Evolutionary conservation across 1,139 yeast species (phyloP).

Genomic region (Candida anutae): DNA sequence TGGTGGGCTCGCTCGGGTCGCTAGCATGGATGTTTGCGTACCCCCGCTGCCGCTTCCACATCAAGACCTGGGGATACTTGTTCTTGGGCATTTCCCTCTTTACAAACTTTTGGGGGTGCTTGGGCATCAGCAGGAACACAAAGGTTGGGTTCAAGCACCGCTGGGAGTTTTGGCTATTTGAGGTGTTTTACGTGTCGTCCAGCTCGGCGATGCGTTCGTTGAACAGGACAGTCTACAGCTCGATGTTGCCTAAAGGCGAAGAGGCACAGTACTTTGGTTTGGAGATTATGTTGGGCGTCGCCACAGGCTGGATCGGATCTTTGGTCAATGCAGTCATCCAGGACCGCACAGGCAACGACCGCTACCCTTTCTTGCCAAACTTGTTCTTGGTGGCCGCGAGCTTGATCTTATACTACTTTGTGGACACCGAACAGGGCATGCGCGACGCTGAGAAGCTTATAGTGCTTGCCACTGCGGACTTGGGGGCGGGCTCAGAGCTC

Average conservation of each 20-base stretch:
- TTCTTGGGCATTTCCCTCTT: constrained; percentile 25
- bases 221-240: constrained; percentile 31
- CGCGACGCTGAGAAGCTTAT: constrained; percentile 13
- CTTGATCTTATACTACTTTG: constrained; percentile 15
- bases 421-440: constrained; percentile 31
- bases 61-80: constrained; percentile 29
- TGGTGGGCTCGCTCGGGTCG: constrained; percentile 29
- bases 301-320: constrained; percentile 39
- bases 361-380: constrained; percentile 36
- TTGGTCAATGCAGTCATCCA: constrained; percentile 36
- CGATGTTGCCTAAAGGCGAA: constrained; percentile 34
- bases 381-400: constrained; percentile 22
- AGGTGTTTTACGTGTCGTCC: constrained; percentile 26
- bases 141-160: constrained; percentile 34
- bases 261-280: constrained; percentile 41
- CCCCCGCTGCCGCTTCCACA: constrained; percentile 16
- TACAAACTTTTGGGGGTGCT: constrained; percentile 36
- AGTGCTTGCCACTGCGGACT: background rate
- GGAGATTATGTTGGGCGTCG: constrained; percentile 35
- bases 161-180: constrained; percentile 41
- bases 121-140: constrained; percentile 23
- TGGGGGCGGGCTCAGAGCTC: background rate
- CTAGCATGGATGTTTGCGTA: constrained; percentile 32
- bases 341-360: constrained; percentile 30
- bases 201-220: constrained; percentile 32